Evolutionary conservation across 257 asterid genomes (phyloP).

Genomic region (Solanum chmielewskii): DNA sequence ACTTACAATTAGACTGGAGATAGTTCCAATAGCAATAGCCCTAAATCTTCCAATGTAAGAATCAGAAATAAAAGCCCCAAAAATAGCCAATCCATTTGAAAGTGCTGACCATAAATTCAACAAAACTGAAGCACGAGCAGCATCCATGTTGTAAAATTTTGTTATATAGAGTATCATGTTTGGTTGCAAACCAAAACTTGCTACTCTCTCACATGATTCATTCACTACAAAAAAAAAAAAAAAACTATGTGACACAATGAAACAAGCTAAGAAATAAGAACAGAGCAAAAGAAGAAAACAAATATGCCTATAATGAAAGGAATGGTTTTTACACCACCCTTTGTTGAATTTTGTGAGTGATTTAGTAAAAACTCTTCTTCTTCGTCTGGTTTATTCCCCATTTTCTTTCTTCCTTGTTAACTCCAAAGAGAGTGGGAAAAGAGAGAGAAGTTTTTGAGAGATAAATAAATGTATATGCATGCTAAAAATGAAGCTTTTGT

Average conservation of each 20-base stretch:
- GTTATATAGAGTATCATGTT: slow-evolving; percentile 7
- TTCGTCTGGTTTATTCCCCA: not conserved
- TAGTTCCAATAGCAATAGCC: slow-evolving; percentile 5
- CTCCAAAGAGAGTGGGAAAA: not conserved
- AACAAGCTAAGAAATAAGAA: not conserved
- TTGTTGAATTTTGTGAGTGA: not conserved
- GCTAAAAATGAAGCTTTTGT: too few species aligned
- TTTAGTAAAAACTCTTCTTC: not conserved
- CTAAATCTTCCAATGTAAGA: slow-evolving; percentile 8
- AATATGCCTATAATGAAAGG: slow-evolving; percentile 5
- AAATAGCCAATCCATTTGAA: slow-evolving; percentile 7
- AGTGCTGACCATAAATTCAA: slow-evolving; percentile 3
- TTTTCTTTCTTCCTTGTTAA: not conserved
- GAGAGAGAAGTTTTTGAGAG: not conserved
- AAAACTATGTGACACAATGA: not conserved
- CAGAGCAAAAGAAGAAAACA: not conserved
- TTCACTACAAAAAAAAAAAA: not conserved
- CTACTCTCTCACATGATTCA: slow-evolving; percentile 10
- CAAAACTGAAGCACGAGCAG: slow-evolving; percentile 3
- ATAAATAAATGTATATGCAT: too few species aligned
- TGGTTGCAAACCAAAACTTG: slow-evolving; percentile 8
- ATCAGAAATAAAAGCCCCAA: slow-evolving; percentile 9
- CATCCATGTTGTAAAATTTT: not conserved
- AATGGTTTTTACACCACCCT: slow-evolving; percentile 5
- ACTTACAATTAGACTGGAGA: slow-evolving; percentile 9